Conservation (phyloP, 2,329 filamentous ascomycete species). For the Colletotrichum filicis region DNA sequence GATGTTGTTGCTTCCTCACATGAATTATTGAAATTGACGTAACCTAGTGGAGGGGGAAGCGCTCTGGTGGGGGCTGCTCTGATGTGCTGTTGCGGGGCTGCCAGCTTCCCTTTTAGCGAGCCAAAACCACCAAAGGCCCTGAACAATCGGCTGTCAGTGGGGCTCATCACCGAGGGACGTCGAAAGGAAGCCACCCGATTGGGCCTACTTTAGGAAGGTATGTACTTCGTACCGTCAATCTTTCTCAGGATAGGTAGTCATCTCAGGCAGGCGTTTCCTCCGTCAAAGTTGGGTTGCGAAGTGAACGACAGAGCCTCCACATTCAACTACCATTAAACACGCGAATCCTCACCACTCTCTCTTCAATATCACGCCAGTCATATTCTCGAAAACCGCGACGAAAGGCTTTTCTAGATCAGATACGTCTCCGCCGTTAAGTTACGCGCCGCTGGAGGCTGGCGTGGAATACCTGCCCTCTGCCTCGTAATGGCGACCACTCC, state of each 20-base stretch:
- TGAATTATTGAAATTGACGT: not conserved
- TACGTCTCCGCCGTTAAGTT: not conserved
- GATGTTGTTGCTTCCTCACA: too few relatives aligned
- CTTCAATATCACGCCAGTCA: not conserved
- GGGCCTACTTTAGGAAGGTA: not conserved
- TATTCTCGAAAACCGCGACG: not conserved
- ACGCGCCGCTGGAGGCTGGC: not conserved
- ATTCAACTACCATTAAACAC: not conserved
- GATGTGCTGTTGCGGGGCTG: not conserved
- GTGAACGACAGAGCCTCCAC: not conserved
- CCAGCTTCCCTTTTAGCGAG: not conserved
- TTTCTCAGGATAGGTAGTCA: not conserved
- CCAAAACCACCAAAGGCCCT: not conserved
- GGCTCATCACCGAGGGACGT: not conserved
- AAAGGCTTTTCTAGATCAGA: not conserved
- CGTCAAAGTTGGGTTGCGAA: not conserved
- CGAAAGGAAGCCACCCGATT: conserved; percentile 12
- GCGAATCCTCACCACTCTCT: not conserved
- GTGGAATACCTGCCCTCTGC: not conserved
- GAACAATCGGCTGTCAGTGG: not conserved
- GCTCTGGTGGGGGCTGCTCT: not conserved
- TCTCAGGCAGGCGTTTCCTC: not conserved
- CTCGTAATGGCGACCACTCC: conserved; percentile 28
- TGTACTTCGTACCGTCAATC: not conserved
- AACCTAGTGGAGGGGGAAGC: not conserved